Conservation (phyloP, 2,329 filamentous ascomycete genomes). For the Stachybotrys chartarum region DNA sequence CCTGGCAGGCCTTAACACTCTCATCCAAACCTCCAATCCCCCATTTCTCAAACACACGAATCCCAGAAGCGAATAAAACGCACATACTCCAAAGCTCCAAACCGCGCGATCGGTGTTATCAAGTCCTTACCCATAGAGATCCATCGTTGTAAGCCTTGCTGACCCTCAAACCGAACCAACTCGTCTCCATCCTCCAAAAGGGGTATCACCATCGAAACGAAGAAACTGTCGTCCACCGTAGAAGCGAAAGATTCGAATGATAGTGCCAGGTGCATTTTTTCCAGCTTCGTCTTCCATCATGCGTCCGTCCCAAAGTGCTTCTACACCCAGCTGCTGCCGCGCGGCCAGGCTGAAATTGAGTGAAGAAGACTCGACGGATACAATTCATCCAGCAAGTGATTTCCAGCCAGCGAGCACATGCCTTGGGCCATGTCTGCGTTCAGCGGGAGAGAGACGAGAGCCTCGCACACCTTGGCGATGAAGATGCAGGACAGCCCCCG, state of each 20-base stretch:
- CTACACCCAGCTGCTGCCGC: not conserved
- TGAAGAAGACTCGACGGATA: not conserved
- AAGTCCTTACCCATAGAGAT: not conserved
- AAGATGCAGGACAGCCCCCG: not conserved
- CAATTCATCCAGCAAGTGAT: not conserved
- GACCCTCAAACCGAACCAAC: not conserved
- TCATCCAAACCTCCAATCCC: not conserved
- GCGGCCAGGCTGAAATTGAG: not conserved
- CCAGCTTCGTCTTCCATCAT: not conserved
- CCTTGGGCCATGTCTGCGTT: not conserved
- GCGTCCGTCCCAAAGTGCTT: not conserved
- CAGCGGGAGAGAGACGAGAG: not conserved
- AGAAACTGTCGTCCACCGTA: slow-evolving; percentile 14
- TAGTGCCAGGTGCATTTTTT: not conserved
- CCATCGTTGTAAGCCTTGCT: not conserved
- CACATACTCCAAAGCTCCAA: slow-evolving; percentile 3
- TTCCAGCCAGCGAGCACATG: not conserved
- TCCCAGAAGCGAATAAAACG: not conserved
- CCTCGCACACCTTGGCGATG: not conserved
- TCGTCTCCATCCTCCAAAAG: slow-evolving; percentile 11
- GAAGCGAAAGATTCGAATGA: slow-evolving; percentile 8
- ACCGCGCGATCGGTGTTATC: not conserved
- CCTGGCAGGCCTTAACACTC: not conserved
- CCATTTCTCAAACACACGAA: slow-evolving; percentile 1
- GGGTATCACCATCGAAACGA: slow-evolving; percentile 28